Percentiles rank a stretch among this genome's conserved stretches.
phyloP scores from a whole-genome alignment of 1,284 basidiomycete species.

The Microbotryum violaceum region DNA sequence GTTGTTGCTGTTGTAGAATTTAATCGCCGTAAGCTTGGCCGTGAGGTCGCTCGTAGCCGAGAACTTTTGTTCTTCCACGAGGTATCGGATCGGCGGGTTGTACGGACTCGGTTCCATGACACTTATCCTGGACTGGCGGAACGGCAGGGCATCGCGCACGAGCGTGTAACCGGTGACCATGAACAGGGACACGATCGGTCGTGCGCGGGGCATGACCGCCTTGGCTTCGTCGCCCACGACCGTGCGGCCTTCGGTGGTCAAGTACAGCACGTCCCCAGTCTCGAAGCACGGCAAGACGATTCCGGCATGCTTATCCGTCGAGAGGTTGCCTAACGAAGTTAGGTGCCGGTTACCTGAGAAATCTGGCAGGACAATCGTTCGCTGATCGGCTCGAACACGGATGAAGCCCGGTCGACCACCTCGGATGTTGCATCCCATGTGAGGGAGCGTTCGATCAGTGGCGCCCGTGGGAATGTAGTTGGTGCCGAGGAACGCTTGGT shows the following conservation, averaged over 20 bases:
- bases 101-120: conserved; percentile 50
- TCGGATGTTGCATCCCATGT: conserved; percentile 58
- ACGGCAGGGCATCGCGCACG: conserved; percentile 52
- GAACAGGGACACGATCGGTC: conserved; percentile 48
- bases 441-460: conserved; percentile 45
- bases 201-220: conserved; percentile 53
- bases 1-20: not conserved
- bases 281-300: conserved; percentile 53
- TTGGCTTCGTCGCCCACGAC: conserved; percentile 48
- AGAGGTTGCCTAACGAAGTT: conserved; percentile 53
- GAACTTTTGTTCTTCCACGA: conserved; percentile 47
- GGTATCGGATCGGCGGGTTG: conserved; percentile 52
- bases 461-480: conserved; percentile 45
- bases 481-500: conserved; percentile 54
- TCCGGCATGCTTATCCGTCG: conserved; percentile 49
- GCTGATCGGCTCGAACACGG: conserved; percentile 52
- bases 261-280: conserved; percentile 54
- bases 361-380: conserved; percentile 55
- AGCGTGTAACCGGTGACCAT: conserved; percentile 50
- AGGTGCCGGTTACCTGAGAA: conserved; percentile 57
- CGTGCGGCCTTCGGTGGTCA: conserved; percentile 54
- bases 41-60: not conserved
- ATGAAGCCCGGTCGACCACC: conserved; percentile 56
- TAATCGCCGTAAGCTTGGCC: conserved; percentile 3
- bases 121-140: conserved; percentile 42